A percentile compares a stretch with the other conserved stretches of the same genome.
These are phyloP conservation scores for Trichoderma gamsii DNA, from an alignment of 495 filamentous ascomycete species.

Conservation along the genomic window DNA sequence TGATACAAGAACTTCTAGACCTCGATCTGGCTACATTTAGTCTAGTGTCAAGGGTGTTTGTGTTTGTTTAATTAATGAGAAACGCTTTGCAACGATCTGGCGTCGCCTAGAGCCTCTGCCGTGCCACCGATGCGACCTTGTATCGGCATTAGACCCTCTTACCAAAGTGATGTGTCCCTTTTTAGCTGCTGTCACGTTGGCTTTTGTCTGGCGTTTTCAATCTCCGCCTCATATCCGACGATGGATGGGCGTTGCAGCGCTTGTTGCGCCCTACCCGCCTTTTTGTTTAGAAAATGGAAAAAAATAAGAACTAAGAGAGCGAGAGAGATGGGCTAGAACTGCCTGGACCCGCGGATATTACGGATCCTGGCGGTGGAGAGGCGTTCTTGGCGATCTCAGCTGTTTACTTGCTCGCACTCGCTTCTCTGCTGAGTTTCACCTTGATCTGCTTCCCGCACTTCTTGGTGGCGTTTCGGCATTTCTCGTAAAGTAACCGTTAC, in stretches of 20 bases:
- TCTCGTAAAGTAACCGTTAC: slow-evolving; percentile 5
- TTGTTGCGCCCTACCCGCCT: not conserved
- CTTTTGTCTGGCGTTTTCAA: not conserved
- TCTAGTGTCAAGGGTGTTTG: not conserved
- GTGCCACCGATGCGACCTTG: not conserved
- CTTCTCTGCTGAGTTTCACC: not conserved
- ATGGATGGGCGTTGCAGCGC: not conserved
- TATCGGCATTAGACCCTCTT: not conserved
- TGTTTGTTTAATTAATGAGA: slow-evolving; percentile 13
- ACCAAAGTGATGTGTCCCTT: not conserved
- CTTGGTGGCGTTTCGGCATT: not conserved
- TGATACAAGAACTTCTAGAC: not conserved
- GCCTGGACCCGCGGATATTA: not conserved
- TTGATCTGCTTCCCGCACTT: not conserved
- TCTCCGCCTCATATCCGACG: not conserved
- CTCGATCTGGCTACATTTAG: not conserved
- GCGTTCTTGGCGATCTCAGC: not conserved
- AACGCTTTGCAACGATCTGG: not conserved
- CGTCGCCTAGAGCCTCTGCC: not conserved
- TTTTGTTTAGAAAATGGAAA: not conserved
- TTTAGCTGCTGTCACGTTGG: no score
- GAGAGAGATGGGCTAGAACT: not conserved
- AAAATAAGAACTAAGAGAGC: not conserved
- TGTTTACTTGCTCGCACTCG: not conserved
- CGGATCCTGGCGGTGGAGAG: not conserved